phyloP scores from a whole-genome alignment of 176 grass and related monocot species.

The Ensete glaucum region DNA sequence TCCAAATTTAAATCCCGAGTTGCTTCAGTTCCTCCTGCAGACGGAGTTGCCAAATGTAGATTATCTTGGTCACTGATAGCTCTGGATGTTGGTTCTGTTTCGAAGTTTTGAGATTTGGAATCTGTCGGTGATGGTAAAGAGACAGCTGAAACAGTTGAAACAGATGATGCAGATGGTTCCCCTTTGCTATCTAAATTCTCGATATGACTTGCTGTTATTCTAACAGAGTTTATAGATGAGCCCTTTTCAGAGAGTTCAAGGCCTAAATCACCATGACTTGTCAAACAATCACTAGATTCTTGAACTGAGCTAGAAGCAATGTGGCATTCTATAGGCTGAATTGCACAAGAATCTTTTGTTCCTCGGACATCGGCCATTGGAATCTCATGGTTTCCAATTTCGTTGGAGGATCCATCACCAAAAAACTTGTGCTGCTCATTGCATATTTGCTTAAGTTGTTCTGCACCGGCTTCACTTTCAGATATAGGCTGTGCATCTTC shows the following conservation, averaged over 20 bases:
- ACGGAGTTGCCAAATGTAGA: slow-evolving; percentile 16
- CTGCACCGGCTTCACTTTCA: not conserved
- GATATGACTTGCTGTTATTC: slow-evolving; percentile 46
- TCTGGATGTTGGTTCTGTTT: slow-evolving; percentile 5
- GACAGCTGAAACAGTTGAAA: slow-evolving; percentile 52
- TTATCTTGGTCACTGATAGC: not conserved
- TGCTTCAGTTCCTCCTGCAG: slow-evolving; percentile 21
- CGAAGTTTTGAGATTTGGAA: slow-evolving; percentile 17
- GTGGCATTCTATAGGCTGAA: not conserved
- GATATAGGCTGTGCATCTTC: not conserved
- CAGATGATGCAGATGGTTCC: slow-evolving; percentile 44
- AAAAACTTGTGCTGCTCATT: not conserved
- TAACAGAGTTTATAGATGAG: slow-evolving; percentile 31
- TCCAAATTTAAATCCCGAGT: slow-evolving; percentile 25
- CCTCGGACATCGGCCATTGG: not conserved
- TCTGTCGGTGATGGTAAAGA: slow-evolving; percentile 15
- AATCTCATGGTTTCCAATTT: not conserved
- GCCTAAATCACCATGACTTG: not conserved
- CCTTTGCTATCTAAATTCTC: slow-evolving; percentile 30
- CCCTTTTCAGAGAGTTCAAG: slow-evolving; percentile 7
- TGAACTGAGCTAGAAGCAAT: not conserved
- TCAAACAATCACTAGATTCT: slow-evolving; percentile 13
- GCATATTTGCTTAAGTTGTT: not conserved
- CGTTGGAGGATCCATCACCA: not conserved
- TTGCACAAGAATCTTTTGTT: not conserved